These are phyloP conservation scores for Triticum dicoccoides DNA, from an alignment of 176 grass and related monocot species.

Conservation along the genomic window DNA sequence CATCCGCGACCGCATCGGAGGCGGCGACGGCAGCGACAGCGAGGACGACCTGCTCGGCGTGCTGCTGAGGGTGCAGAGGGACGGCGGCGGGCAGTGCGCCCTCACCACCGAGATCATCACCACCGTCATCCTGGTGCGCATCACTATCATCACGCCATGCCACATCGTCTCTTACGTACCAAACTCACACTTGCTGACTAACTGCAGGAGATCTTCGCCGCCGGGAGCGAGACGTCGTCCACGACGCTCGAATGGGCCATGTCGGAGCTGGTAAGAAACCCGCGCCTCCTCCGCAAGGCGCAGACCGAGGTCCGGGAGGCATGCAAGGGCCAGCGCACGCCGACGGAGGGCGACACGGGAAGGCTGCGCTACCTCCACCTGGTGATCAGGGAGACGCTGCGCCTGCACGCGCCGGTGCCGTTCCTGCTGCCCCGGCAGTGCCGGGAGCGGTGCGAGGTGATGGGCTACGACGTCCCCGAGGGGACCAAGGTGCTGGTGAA, in stretches of 20 bases:
- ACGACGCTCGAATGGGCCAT: constrained; percentile 18
- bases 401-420: not conserved
- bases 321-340: not conserved
- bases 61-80: constrained; percentile 14
- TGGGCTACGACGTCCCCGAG: not conserved
- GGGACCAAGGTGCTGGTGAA: constrained; percentile 18
- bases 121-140: not conserved
- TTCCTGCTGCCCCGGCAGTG: constrained; percentile 15
- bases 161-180: too few relatives aligned
- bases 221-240: constrained; percentile 27
- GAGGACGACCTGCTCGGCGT: constrained; percentile 30
- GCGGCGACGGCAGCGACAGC: not conserved
- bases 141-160: too few relatives aligned
- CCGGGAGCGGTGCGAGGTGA: not conserved
- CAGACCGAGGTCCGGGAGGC: not conserved
- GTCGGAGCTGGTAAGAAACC: not conserved
- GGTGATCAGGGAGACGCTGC: not conserved
- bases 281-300: not conserved
- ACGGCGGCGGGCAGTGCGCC: not conserved
- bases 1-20: constrained; percentile 5
- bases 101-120: constrained; percentile 25
- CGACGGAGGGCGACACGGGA: not conserved
- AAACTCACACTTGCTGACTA: too few relatives aligned
- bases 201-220: not conserved
- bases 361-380: not conserved